Percentiles rank a stretch among this genome's conserved stretches.
Evolutionary conservation across 1,284 basidiomycete species (phyloP).

Genomic region (Ustilago curta): DNA sequence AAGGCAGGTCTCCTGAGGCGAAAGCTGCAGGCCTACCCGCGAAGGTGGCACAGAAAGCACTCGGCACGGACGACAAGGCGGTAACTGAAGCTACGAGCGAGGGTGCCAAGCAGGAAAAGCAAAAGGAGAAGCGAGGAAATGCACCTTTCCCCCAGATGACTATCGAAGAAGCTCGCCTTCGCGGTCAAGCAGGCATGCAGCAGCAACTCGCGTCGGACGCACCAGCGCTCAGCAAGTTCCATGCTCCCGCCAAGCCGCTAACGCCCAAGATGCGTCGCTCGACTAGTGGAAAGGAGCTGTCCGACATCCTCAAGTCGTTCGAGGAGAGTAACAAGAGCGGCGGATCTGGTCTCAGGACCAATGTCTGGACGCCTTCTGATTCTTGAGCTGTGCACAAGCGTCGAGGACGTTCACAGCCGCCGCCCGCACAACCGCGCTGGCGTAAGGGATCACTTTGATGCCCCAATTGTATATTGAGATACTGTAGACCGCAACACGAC

Average conservation of each 20-base stretch:
- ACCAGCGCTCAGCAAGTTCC: conserved; percentile 54
- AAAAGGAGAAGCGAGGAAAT: conserved; percentile 16
- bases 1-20: conserved; percentile 16
- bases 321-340: conserved; percentile 47
- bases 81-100: conserved; percentile 33
- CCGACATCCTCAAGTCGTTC: conserved; percentile 47
- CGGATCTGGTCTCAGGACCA: conserved; percentile 42
- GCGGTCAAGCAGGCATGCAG: conserved; percentile 57
- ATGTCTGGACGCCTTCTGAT: conserved; percentile 46
- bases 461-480: no score
- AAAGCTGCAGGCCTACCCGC: conserved; percentile 26
- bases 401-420: not conserved
- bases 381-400: not conserved
- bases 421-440: not conserved
- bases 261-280: conserved; percentile 54
- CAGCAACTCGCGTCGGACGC: conserved; percentile 55
- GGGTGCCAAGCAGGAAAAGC: conserved; percentile 14
- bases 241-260: conserved; percentile 54
- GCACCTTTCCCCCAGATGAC: conserved; percentile 49
- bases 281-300: conserved; percentile 47
- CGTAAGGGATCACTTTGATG: no score
- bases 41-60: conserved; percentile 33
- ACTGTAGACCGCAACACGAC: no score
- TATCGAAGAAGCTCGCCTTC: conserved; percentile 56
- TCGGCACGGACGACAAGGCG: conserved; percentile 43